Evolutionary conservation across 2,329 filamentous ascomycete species (phyloP).

Genomic region (Dactylellina cionopaga): DNA sequence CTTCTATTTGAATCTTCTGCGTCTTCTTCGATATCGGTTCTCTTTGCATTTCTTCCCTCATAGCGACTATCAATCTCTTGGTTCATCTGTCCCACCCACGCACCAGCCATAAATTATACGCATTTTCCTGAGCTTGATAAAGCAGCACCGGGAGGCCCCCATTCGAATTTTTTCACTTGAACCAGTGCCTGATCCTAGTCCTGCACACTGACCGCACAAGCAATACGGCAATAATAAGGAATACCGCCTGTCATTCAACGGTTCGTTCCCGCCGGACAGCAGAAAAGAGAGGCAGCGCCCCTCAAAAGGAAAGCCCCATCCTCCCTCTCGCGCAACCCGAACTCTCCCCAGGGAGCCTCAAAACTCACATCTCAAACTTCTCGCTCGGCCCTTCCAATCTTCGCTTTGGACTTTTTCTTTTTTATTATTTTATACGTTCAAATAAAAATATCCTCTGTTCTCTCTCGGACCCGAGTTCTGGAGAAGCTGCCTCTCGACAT

Average conservation of each 20-base stretch:
- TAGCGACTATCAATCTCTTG: conserved; percentile 14
- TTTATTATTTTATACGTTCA: conserved; percentile 12
- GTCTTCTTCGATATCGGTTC: conserved; percentile 43
- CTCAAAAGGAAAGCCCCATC: conserved; percentile 47
- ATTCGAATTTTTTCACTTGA: no score
- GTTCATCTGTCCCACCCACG: neutral
- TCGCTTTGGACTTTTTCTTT: conserved; percentile 5
- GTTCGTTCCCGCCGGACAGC: conserved; percentile 43
- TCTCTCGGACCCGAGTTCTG: neutral
- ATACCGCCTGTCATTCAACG: conserved; percentile 48
- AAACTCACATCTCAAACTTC: conserved; percentile 34
- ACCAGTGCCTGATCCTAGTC: conserved; percentile 42
- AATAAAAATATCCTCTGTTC: conserved; percentile 8
- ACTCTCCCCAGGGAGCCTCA: conserved; percentile 46
- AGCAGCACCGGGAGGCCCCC: neutral
- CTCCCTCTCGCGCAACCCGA: conserved; percentile 30
- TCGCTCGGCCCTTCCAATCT: conserved; percentile 38
- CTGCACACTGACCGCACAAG: conserved; percentile 30
- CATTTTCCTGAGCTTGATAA: conserved; percentile 1
- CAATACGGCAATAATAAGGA: conserved; percentile 21
- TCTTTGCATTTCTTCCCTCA: conserved; percentile 1
- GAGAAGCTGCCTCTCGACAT: neutral
- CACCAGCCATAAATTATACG: conserved; percentile 5
- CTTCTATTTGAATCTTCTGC: conserved; percentile 46
- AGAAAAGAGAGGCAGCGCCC: conserved; percentile 28